Conservation (phyloP, 306 rosid species). For the Amphicarpaea edgeworthii region DNA sequence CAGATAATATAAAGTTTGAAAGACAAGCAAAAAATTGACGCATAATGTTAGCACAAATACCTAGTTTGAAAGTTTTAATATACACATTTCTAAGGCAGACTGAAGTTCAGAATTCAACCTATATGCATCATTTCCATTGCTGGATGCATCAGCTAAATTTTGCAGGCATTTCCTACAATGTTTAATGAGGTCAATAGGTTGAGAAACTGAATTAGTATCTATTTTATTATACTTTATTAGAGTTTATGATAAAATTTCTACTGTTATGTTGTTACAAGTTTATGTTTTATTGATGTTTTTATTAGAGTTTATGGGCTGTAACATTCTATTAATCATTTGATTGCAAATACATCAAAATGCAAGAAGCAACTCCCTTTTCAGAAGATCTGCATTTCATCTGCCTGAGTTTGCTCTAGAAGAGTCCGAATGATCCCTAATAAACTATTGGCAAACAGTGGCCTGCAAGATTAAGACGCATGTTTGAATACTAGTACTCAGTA, state of each 20-base stretch:
- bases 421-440: constrained; percentile 80
- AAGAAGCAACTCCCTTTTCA: no score
- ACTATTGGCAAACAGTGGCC: constrained; percentile 87
- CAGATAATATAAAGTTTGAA: constrained; percentile 23
- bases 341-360: no score
- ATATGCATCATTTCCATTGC: constrained; percentile 53
- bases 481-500: constrained; percentile 37
- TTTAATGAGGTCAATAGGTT: constrained; percentile 73
- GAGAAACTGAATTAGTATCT: no score
- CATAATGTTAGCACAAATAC: constrained; percentile 49
- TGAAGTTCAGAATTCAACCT: constrained; percentile 67
- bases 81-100: constrained; percentile 78
- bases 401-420: constrained; percentile 79
- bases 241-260: no score
- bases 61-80: constrained; percentile 78
- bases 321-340: no score
- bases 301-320: no score
- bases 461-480: constrained; percentile 59
- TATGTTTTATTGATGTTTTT: no score
- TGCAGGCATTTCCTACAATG: constrained; percentile 86
- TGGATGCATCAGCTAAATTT: constrained; percentile 67
- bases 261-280: no score
- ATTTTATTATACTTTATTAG: no score
- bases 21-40: constrained; percentile 25
- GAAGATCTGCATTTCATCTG: constrained; percentile 73